These are phyloP conservation scores for Fagus crenata DNA, from an alignment of 306 rosid genomes.

Conservation along the genomic window DNA sequence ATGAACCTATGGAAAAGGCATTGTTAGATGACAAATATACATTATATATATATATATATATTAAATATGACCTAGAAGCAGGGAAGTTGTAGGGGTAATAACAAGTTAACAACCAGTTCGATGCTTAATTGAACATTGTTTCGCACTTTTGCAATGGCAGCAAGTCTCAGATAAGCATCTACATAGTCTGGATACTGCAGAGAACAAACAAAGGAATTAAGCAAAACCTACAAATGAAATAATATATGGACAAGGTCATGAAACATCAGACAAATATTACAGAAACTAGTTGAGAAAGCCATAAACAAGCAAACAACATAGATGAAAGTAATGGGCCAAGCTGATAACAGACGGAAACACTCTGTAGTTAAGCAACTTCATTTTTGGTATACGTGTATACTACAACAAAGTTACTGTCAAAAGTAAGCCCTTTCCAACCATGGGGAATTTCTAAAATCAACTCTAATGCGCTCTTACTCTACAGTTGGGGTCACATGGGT, in stretches of 20 bases:
- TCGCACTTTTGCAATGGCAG: slow-evolving; percentile 91
- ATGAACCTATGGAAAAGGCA: slow-evolving; percentile 61
- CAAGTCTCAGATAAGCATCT: slow-evolving; percentile 90
- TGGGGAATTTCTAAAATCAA: background rate
- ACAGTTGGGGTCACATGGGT: background rate
- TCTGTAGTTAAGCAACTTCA: slow-evolving; percentile 7
- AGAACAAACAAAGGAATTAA: slow-evolving; percentile 19
- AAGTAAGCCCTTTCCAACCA: slow-evolving; percentile 15
- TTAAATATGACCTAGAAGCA: slow-evolving; percentile 10
- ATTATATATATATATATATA: slow-evolving; percentile 14
- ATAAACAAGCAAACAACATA: background rate
- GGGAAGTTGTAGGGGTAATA: slow-evolving; percentile 28
- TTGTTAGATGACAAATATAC: slow-evolving; percentile 2
- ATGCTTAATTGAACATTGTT: slow-evolving; percentile 85
- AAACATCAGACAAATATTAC: slow-evolving; percentile 1
- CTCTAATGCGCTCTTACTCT: background rate
- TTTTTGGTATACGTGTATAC: background rate
- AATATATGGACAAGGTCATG: slow-evolving; percentile 5
- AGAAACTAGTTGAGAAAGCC: background rate
- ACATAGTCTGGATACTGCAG: slow-evolving; percentile 89
- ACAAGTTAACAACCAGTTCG: slow-evolving; percentile 63
- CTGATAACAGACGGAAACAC: slow-evolving; percentile 13
- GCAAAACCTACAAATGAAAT: slow-evolving; percentile 18
- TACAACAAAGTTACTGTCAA: slow-evolving; percentile 2
- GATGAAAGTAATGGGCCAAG: background rate